These are phyloP conservation scores for Bassia scoparia DNA, from an alignment of 148 eudicot species.

Conservation along the genomic window DNA sequence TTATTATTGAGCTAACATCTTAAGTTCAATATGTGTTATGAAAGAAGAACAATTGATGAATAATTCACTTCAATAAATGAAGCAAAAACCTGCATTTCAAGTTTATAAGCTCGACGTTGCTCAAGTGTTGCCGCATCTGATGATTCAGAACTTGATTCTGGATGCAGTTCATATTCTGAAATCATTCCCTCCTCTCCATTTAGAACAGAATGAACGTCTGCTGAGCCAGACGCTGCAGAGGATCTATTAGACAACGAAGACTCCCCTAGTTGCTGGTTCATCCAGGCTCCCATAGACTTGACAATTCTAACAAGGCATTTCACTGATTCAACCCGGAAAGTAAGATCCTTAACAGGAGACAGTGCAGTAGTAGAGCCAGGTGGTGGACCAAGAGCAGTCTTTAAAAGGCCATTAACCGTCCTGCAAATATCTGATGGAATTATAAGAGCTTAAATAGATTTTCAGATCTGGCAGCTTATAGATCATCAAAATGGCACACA, in stretches of 20 bases:
- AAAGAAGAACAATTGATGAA: background rate
- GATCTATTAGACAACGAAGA: constrained; percentile 37
- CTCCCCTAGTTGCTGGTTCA: constrained; percentile 90
- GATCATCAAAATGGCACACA: constrained; percentile 2
- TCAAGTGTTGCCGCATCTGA: constrained; percentile 88
- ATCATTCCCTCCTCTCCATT: constrained; percentile 63
- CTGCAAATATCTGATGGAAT: constrained; percentile 95
- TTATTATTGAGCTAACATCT: background rate
- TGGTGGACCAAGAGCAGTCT: constrained; percentile 97
- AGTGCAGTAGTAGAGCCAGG: constrained; percentile 82
- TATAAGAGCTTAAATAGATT: constrained; percentile 66
- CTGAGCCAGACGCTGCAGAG: constrained; percentile 42
- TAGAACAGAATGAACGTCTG: constrained; percentile 36
- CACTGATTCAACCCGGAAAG: constrained; percentile 87
- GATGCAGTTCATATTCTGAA: constrained; percentile 62
- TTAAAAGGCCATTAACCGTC: constrained; percentile 95
- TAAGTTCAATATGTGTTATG: background rate
- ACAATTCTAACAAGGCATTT: constrained; percentile 81
- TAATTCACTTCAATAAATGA: background rate
- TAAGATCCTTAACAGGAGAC: constrained; percentile 82
- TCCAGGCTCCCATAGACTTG: constrained; percentile 92
- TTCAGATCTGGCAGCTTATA: constrained; percentile 17
- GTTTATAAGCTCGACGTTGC: constrained; percentile 87
- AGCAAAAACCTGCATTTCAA: constrained; percentile 76
- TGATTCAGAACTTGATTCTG: constrained; percentile 66